Conservation (phyloP, 805 yeast genomes). For the Teunomyces kruisii region DNA sequence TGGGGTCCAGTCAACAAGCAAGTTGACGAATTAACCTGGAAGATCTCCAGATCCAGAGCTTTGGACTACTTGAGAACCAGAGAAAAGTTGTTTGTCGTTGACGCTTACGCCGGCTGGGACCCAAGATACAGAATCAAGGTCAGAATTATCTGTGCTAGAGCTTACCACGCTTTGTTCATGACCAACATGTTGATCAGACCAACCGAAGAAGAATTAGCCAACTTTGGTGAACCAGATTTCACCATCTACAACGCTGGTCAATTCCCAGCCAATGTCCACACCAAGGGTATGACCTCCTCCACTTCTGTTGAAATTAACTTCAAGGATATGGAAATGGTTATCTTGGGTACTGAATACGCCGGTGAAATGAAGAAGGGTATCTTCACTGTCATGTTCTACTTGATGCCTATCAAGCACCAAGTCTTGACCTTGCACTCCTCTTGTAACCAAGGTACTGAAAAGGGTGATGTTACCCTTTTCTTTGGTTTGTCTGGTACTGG, state of each 20-base stretch:
- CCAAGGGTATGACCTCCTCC: slow-evolving; percentile 95
- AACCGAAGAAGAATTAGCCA: slow-evolving; percentile 78
- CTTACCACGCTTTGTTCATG: slow-evolving; percentile 98
- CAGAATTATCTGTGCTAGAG: slow-evolving; percentile 95
- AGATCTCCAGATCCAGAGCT: slow-evolving; percentile 93
- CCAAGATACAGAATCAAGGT: slow-evolving; percentile 95
- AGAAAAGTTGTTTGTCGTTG: slow-evolving; percentile 89
- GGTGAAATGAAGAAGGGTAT: slow-evolving; percentile 99
- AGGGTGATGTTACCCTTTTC: slow-evolving; percentile 89
- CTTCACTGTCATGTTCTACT: slow-evolving; percentile 97
- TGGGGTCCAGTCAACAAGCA: slow-evolving; percentile 99
- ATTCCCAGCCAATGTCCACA: slow-evolving; percentile 95
- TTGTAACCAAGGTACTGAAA: slow-evolving; percentile 81
- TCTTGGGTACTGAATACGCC: slow-evolving; percentile 97
- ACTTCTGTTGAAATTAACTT: slow-evolving; percentile 96
- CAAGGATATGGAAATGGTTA: slow-evolving; percentile 98
- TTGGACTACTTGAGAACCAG: slow-evolving; percentile 95
- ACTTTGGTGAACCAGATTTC: slow-evolving; percentile 97
- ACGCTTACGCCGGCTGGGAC: slow-evolving; percentile 99
- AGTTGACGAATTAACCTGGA: slow-evolving; percentile 92
- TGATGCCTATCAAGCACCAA: slow-evolving; percentile 92
- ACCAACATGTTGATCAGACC: slow-evolving; percentile 97
- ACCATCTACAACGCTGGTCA: slow-evolving; percentile 98
- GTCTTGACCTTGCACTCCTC: slow-evolving; percentile 94
- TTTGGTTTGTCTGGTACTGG: slow-evolving; percentile 98